Evolutionary conservation across 2,329 filamentous ascomycete species (phyloP).

Genomic region (Aspergillus neoniger): DNA sequence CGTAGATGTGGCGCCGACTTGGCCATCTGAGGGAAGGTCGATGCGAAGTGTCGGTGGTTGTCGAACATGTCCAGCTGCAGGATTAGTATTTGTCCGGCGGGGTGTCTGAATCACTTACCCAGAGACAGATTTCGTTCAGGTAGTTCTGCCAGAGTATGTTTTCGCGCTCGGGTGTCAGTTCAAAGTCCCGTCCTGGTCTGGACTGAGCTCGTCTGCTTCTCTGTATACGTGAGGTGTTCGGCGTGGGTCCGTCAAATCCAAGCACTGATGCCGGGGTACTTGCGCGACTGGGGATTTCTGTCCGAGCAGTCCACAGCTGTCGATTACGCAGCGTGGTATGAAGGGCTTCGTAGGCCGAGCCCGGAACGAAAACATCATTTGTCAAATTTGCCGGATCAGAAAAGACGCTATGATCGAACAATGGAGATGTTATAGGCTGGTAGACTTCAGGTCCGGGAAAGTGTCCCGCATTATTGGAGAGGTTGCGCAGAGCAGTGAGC

Average conservation of each 20-base stretch:
- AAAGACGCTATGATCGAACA: slow-evolving; percentile 28
- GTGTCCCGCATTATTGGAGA: slow-evolving; percentile 11
- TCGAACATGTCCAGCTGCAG: slow-evolving; percentile 57
- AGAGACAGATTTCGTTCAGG: slow-evolving; percentile 33
- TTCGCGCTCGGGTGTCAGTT: slow-evolving; percentile 33
- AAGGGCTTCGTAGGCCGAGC: slow-evolving; percentile 51
- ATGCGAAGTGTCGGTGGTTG: slow-evolving; percentile 50
- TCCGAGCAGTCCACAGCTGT: slow-evolving; percentile 49
- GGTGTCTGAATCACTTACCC: slow-evolving; percentile 20
- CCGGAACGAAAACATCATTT: slow-evolving; percentile 54
- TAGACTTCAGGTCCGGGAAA: slow-evolving; percentile 21
- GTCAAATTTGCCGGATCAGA: slow-evolving; percentile 33
- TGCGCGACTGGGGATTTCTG: slow-evolving; percentile 40
- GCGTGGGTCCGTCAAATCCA: not conserved
- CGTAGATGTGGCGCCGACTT: slow-evolving; percentile 48
- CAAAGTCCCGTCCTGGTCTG: slow-evolving; percentile 24
- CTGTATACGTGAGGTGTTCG: no score
- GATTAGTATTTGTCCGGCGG: not conserved
- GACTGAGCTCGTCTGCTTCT: slow-evolving; percentile 1
- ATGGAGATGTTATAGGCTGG: slow-evolving; percentile 23
- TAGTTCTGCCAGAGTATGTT: slow-evolving; percentile 37
- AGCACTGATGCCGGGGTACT: slow-evolving; percentile 25
- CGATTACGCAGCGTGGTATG: slow-evolving; percentile 50
- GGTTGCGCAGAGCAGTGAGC: slow-evolving; percentile 19
- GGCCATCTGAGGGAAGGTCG: slow-evolving; percentile 51